Conservation (phyloP, 2,329 filamentous ascomycete species). For the Pestalotiopsis sp. region DNA sequence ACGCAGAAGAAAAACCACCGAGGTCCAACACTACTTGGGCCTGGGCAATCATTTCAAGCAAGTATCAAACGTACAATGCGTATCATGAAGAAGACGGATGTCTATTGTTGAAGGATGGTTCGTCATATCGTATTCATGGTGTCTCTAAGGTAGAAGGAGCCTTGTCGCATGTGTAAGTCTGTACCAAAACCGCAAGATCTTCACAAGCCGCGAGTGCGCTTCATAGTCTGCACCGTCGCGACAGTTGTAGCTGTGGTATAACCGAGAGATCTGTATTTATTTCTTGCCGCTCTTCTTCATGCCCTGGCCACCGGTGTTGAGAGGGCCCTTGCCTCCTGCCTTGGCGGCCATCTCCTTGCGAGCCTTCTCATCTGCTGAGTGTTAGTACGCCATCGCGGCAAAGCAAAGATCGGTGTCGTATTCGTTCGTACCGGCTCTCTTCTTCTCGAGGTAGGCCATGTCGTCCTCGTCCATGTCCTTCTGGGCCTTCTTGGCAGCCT, state of each 20-base stretch:
- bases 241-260: neutral
- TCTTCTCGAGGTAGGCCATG: conserved; percentile 79
- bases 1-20: too few species aligned
- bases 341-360: conserved; percentile 83
- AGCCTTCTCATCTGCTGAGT: conserved; percentile 72
- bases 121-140: conserved; percentile 5
- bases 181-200: neutral
- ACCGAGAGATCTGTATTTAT: conserved; percentile 46
- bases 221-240: neutral
- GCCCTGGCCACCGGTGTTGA: conserved; percentile 82
- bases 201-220: neutral
- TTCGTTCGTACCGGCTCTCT: conserved; percentile 71
- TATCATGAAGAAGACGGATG: neutral
- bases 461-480: conserved; percentile 90
- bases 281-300: conserved; percentile 99
- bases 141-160: neutral
- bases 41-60: neutral
- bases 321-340: conserved; percentile 83
- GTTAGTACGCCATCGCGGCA: conserved; percentile 8
- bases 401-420: neutral
- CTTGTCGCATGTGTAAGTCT: conserved; percentile 1
- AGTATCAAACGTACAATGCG: neutral
- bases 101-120: neutral
- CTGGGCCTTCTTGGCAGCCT: conserved; percentile 83
- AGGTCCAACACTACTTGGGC: neutral